Base-by-base conservation (phyloP, 176 grass and related monocot genomes). In the Triticum monococcum region DNA sequence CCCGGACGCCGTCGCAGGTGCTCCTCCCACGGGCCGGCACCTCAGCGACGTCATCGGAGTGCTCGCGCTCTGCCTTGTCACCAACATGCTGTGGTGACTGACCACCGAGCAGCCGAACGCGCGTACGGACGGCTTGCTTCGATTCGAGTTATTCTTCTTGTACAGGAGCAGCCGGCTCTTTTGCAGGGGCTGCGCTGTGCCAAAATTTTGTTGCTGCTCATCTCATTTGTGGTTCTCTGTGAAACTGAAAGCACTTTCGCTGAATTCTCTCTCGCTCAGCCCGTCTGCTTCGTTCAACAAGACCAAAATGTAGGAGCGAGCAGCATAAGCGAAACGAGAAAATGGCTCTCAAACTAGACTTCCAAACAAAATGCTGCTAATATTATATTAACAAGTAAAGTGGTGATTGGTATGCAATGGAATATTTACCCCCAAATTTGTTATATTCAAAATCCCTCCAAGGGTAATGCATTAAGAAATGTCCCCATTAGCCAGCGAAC, bases 81-180 rank as follows among this genome's bases (percentile, higher is more conserved):
- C 7, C 13, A 22, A 1, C 18, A 4, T 85, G 31, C 10, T 56
- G 71, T 43, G 48, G 86, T 88, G 24, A 74, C 4, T 1, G 16
- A 13, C 26, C 26, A 26, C 26, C 63, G 46, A 69, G 37, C 48
- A 61, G 36, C n/a, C 3, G 41, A 73, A 74, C 0, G 36, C 7
- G 7, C 6, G 7, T 37, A 5, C 35, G 43, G 25, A 9, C 32
- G 33, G 32, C 17, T 8, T 0, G 25, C 23, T 43, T 17, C 9
- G 23, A 12, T 60, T 70, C 45, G 64, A 18, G 31, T 60, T 32
- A 17, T 77, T 31, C 9, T 70, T 67, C 45, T 62, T 81, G 77
- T 88, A 88, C 68, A 88, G 77, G 48, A 76, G 68, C 78, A 71
- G 43, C 23, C 14, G 1, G 13, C 18, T 33, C 5, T 35, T 85